Evolutionary conservation across 1,284 basidiomycete genomes (phyloP).

Genomic region (Boletus smithii): DNA sequence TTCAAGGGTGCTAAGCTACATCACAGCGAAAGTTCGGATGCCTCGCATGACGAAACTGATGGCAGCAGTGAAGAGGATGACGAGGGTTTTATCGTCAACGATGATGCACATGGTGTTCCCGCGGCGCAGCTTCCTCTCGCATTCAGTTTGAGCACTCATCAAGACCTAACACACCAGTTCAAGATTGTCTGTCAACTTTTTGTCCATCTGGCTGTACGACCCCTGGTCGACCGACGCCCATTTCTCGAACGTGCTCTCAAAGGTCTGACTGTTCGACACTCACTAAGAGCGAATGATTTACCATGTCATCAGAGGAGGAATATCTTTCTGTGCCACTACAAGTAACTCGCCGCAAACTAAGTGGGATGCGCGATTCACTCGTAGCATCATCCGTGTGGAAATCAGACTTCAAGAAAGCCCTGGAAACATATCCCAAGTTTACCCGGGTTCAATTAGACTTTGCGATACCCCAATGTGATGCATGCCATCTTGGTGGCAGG

Average conservation of each 20-base stretch:
- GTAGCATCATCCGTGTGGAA: slow-evolving; percentile 80
- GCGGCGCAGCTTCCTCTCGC: slow-evolving; percentile 58
- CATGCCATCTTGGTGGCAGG: slow-evolving; percentile 71
- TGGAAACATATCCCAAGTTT: slow-evolving; percentile 68
- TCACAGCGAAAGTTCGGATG: slow-evolving; percentile 18
- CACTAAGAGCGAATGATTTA: slow-evolving; percentile 6
- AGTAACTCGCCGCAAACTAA: slow-evolving; percentile 61
- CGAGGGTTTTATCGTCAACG: slow-evolving; percentile 67
- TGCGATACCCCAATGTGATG: slow-evolving; percentile 66
- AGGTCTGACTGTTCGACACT: slow-evolving; percentile 38
- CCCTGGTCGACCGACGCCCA: slow-evolving; percentile 45
- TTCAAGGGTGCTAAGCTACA: slow-evolving; percentile 31
- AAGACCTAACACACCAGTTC: slow-evolving; percentile 74
- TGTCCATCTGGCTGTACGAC: slow-evolving; percentile 70
- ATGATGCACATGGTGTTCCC: slow-evolving; percentile 54
- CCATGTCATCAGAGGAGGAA: slow-evolving; percentile 46
- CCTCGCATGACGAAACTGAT: slow-evolving; percentile 26
- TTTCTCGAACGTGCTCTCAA: slow-evolving; percentile 55
- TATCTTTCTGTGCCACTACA: slow-evolving; percentile 71
- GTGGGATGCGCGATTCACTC: slow-evolving; percentile 64
- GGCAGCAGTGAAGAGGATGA: slow-evolving; percentile 30
- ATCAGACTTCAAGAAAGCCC: slow-evolving; percentile 57
- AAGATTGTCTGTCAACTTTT: slow-evolving; percentile 85
- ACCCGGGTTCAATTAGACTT: slow-evolving; percentile 51
- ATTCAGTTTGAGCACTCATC: slow-evolving; percentile 75